phyloP scores from a whole-genome alignment of 345 rosid genomes.

The Nasturtium officinale region DNA sequence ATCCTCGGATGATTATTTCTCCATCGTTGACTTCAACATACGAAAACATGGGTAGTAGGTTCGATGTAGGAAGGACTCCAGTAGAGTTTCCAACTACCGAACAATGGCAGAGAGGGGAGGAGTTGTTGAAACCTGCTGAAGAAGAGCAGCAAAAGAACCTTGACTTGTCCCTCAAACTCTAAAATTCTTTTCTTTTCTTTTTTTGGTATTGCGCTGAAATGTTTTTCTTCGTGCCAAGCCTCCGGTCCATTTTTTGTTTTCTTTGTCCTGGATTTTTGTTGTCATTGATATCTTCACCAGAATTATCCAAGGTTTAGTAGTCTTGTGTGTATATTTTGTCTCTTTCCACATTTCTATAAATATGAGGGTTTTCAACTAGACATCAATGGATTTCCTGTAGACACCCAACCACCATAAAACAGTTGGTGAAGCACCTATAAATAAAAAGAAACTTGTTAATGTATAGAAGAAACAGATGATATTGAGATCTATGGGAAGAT shows the following conservation, averaged over 20 bases:
- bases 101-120: conserved; percentile 41
- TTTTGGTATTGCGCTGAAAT: conserved; percentile 6
- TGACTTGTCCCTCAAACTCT: conserved; percentile 75
- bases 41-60: conserved; percentile 48
- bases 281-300: conserved; percentile 27
- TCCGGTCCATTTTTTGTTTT: conserved; percentile 15
- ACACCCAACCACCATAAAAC: conserved; percentile 19
- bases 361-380: not conserved
- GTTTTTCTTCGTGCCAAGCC: not conserved
- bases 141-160: conserved; percentile 60
- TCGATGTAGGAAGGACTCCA: conserved; percentile 43
- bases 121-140: conserved; percentile 40
- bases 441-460: not conserved
- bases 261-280: conserved; percentile 17
- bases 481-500: conserved; percentile 35
- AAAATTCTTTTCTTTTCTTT: conserved; percentile 17
- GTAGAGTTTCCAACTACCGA: conserved; percentile 35
- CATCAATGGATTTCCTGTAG: conserved; percentile 3
- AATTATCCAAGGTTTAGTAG: conserved; percentile 30
- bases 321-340: conserved; percentile 38
- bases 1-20: conserved; percentile 22
- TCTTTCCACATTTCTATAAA: conserved; percentile 15
- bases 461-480: conserved; percentile 10
- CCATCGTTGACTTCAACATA: conserved; percentile 23
- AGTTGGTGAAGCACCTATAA: conserved; percentile 5